phyloP scores from a whole-genome alignment of 495 filamentous ascomycete species.

The Aspergillus haitiensis region DNA sequence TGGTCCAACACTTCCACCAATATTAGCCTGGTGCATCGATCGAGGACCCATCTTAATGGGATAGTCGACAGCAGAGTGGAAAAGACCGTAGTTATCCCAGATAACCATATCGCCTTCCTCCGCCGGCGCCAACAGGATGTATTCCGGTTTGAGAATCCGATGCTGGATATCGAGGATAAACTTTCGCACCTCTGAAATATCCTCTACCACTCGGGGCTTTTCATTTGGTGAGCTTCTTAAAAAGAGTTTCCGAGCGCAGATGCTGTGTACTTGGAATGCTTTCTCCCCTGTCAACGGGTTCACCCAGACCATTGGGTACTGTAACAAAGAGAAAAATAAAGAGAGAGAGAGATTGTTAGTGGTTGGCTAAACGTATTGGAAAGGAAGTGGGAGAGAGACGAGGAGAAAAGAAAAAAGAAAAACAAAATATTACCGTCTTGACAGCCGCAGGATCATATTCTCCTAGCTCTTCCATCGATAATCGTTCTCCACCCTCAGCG shows the following conservation, averaged over 20 bases:
- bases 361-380: background rate
- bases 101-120: constrained; percentile 14
- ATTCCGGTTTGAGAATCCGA: constrained; percentile 13
- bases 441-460: constrained; percentile 7
- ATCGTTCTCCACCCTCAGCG: background rate
- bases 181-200: background rate
- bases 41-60: constrained; percentile 9
- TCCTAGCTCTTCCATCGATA: constrained; percentile 10
- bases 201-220: background rate
- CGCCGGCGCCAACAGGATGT: constrained; percentile 6
- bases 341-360: background rate
- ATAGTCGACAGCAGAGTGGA: constrained; percentile 15
- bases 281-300: constrained; percentile 14
- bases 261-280: constrained; percentile 8
- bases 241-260: constrained; percentile 10
- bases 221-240: constrained; percentile 1
- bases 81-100: constrained; percentile 16
- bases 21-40: constrained; percentile 14
- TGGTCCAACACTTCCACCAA: constrained; percentile 9
- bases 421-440: background rate
- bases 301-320: constrained; percentile 17
- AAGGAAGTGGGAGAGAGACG: background rate
- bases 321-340: too few relatives aligned
- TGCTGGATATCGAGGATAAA: background rate
- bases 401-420: background rate